Conservation (phyloP, 2,329 filamentous ascomycete species). For the Oidium heveae region DNA sequence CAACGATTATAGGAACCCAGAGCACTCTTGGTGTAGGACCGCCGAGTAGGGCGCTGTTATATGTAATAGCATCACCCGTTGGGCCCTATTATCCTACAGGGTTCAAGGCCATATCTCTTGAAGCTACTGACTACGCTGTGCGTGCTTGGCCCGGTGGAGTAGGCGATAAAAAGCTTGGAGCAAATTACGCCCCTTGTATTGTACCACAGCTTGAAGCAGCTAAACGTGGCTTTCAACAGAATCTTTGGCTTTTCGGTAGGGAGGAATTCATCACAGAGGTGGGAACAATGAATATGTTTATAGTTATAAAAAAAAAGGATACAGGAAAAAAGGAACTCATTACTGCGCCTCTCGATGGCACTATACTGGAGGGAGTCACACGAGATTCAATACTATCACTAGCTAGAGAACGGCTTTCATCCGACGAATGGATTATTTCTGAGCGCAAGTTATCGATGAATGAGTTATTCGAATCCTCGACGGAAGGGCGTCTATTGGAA, state of each 20-base stretch:
- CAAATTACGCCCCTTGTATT: slow-evolving; percentile 98
- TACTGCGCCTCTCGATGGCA: slow-evolving; percentile 89
- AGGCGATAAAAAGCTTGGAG: slow-evolving; percentile 92
- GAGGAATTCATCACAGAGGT: slow-evolving; percentile 94
- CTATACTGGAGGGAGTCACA: slow-evolving; percentile 86
- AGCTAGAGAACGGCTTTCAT: slow-evolving; percentile 56
- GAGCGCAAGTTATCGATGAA: slow-evolving; percentile 87
- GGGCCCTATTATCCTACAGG: slow-evolving; percentile 96
- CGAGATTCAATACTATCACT: slow-evolving; percentile 74
- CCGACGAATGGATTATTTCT: slow-evolving; percentile 66
- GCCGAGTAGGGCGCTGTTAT: slow-evolving; percentile 79
- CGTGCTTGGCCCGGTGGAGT: slow-evolving; percentile 95
- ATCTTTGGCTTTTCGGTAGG: slow-evolving; percentile 89
- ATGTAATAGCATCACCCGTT: slow-evolving; percentile 85
- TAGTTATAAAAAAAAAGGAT: slow-evolving; percentile 58
- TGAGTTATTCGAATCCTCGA: slow-evolving; percentile 56
- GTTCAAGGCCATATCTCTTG: slow-evolving; percentile 88
- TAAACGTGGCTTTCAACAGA: slow-evolving; percentile 85
- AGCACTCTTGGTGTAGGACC: slow-evolving; percentile 76
- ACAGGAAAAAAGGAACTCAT: slow-evolving; percentile 79
- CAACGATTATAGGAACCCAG: slow-evolving; percentile 94
- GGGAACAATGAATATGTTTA: slow-evolving; percentile 97
- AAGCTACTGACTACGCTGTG: slow-evolving; percentile 89
- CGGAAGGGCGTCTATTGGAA: slow-evolving; percentile 70
- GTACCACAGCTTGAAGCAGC: slow-evolving; percentile 86